Conservation (phyloP, 495 filamentous ascomycete genomes). For the Opeltia flavorubescens region DNA sequence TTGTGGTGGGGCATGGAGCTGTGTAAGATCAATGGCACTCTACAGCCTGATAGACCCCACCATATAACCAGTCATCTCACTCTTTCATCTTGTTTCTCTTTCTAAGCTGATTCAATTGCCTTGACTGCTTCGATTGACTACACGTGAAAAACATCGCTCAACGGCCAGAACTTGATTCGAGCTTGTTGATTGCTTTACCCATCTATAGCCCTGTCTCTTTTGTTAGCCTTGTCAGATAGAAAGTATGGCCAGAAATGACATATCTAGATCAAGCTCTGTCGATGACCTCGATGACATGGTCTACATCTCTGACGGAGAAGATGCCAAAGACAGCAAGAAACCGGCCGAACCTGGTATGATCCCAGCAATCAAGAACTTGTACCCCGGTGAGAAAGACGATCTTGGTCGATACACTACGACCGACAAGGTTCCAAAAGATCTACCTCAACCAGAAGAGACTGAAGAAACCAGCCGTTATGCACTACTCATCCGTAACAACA, state of each 20-base stretch:
- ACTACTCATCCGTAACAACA: slow-evolving; percentile 37
- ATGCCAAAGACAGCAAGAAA: not conserved
- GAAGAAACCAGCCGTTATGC: slow-evolving; percentile 37
- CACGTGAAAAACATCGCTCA: too few relatives aligned
- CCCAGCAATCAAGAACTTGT: slow-evolving; percentile 10
- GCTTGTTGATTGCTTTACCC: not conserved
- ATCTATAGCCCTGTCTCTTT: not conserved
- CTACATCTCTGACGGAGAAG: not conserved
- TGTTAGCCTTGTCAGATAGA: not conserved
- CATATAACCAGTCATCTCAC: too few relatives aligned
- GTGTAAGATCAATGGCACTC: too few relatives aligned
- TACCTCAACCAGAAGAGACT: slow-evolving; percentile 41
- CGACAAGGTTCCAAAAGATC: slow-evolving; percentile 27
- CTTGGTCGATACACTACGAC: slow-evolving; percentile 19
- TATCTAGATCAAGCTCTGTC: not conserved
- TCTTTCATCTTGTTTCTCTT: too few relatives aligned
- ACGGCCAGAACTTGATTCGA: too few relatives aligned
- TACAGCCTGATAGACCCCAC: too few relatives aligned
- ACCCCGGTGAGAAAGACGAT: slow-evolving; percentile 11
- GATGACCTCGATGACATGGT: slow-evolving; percentile 1
- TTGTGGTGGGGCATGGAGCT: too few relatives aligned
- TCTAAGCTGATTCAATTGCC: too few relatives aligned
- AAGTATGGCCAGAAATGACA: not conserved
- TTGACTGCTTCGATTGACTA: too few relatives aligned
- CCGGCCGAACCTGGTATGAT: slow-evolving; percentile 12